Base-by-base conservation (phyloP, 2,329 filamentous ascomycete species). In the Sarocladium strictum region DNA sequence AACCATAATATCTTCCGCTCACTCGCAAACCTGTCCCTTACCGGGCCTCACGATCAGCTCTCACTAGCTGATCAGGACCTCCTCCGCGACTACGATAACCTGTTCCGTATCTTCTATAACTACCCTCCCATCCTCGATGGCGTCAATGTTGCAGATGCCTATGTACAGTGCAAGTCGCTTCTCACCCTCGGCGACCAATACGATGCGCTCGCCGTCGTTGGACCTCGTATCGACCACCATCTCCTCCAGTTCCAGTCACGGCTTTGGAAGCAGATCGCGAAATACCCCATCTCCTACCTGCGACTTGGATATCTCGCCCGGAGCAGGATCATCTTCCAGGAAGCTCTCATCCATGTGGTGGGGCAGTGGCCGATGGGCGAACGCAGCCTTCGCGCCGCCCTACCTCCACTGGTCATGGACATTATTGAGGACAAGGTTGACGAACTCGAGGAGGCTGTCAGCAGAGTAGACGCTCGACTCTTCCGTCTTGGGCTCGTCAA, bases 81-180 rank as follows among this genome's bases (percentile, higher is more conserved):
- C 21, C 78, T 97, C 47, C 89, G 90, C 62, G 90, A 97, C 72
- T 97, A 97, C 70, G 91, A 96, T 68, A 97, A 97, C 68, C 79
- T 97, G 21, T 95, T 97, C 68, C 89, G 92, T 63, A 87, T 94
- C 58, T 96, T 97, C 76, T 97, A 97, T 77, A 96, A 97, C 69
- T 89, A 95, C 67, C 76, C 90, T 0, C 93, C 93, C 0, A 66
- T 84, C 0, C 80, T 97, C 29, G 92, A 96, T 70, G 81, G 83
- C 24, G 79, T 94, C 68, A 96, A 94, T 68, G 96, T 97, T 59
- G 90, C 91, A 54, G 87, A 91, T 58, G 91, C 92, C 23, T 97
- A 97, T 66, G 86, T 94, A 41, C 90, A 97, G 70, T 96, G 90
- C 79, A 96, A 97, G 71, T 87, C 89, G 12, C 81, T 97, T 2